A percentile compares a stretch with the other conserved stretches of the same genome.
phyloP scores from a whole-genome alignment of 1,284 basidiomycete species.

The Chalciporus piperatoides region DNA sequence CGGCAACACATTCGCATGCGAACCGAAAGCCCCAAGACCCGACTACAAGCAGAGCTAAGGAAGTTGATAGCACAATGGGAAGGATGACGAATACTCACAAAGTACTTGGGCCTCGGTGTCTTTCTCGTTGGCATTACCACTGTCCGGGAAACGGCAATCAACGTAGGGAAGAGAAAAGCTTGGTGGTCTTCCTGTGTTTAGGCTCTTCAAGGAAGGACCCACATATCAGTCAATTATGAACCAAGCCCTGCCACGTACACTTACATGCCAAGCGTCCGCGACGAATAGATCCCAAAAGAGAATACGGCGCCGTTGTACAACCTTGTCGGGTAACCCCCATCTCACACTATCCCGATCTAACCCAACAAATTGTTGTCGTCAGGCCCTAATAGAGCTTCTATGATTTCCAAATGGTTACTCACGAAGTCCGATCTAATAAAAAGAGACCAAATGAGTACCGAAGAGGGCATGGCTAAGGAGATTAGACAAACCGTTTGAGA shows the following conservation, averaged over 20 bases:
- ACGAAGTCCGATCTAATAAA: constrained; percentile 55
- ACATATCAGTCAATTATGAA: constrained; percentile 9
- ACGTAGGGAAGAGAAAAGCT: constrained; percentile 56
- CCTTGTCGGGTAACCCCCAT: constrained; percentile 51
- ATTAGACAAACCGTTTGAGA: constrained; percentile 52
- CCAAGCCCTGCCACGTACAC: constrained; percentile 10
- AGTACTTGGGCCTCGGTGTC: constrained; percentile 21
- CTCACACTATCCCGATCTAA: constrained; percentile 55
- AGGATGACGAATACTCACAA: constrained; percentile 21
- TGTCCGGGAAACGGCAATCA: constrained; percentile 52
- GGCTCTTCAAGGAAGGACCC: constrained; percentile 37
- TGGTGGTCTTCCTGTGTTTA: constrained; percentile 62
- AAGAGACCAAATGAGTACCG: constrained; percentile 15
- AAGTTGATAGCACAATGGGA: background rate
- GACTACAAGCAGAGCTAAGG: constrained; percentile 37
- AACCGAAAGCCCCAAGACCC: constrained; percentile 62
- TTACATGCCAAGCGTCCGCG: constrained; percentile 50
- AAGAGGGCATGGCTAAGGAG: constrained; percentile 7
- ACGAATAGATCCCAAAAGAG: constrained; percentile 58
- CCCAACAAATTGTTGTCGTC: constrained; percentile 12
- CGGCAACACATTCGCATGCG: constrained; percentile 59
- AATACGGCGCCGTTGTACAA: constrained; percentile 49
- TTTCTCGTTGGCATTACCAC: constrained; percentile 30
- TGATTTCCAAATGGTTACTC: constrained; percentile 27
- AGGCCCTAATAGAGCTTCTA: constrained; percentile 9